Conservation (phyloP, 129 eudicot genomes). For the Silybum marianum region DNA sequence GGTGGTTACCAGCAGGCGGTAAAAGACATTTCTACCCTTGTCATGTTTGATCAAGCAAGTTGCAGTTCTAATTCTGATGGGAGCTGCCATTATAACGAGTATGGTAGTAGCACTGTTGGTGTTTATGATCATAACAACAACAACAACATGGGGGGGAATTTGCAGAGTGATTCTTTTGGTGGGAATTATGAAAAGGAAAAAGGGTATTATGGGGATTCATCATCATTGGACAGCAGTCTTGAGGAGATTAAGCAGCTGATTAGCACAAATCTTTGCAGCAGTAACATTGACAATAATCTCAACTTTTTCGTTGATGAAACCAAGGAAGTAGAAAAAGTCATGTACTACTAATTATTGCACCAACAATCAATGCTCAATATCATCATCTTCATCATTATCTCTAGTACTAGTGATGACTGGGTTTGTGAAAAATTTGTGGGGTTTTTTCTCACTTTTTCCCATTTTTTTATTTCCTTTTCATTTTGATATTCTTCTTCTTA, state of each 20-base stretch:
- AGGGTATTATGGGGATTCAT: constrained; percentile 39
- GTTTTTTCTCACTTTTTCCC: constrained; percentile 13
- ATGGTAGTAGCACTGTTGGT: constrained; percentile 5
- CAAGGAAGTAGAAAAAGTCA: constrained; percentile 56
- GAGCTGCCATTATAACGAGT: constrained; percentile 45
- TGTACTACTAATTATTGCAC: constrained; percentile 47
- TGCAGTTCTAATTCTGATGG: constrained; percentile 82
- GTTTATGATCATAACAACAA: constrained; percentile 23
- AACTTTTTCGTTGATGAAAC: constrained; percentile 63
- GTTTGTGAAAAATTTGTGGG: constrained; percentile 32
- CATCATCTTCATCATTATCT: constrained; percentile 10
- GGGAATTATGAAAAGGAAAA: constrained; percentile 23
- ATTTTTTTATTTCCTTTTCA: constrained; percentile 14
- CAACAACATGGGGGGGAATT: constrained; percentile 18
- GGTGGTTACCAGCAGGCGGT: constrained; percentile 27
- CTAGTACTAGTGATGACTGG: constrained; percentile 25
- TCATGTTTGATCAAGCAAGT: constrained; percentile 54
- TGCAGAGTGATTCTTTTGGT: constrained; percentile 37
- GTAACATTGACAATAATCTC: constrained; percentile 40
- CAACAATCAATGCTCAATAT: constrained; percentile 18
- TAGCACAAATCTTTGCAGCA: constrained; percentile 50
- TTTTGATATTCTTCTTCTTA: constrained; percentile 27
- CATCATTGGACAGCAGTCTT: constrained; percentile 60
- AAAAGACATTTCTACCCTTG: constrained; percentile 39
- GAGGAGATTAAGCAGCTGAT: constrained; percentile 91